phyloP scores from a whole-genome alignment of 768 basidiomycete genomes.

The Podaxis sp. region DNA sequence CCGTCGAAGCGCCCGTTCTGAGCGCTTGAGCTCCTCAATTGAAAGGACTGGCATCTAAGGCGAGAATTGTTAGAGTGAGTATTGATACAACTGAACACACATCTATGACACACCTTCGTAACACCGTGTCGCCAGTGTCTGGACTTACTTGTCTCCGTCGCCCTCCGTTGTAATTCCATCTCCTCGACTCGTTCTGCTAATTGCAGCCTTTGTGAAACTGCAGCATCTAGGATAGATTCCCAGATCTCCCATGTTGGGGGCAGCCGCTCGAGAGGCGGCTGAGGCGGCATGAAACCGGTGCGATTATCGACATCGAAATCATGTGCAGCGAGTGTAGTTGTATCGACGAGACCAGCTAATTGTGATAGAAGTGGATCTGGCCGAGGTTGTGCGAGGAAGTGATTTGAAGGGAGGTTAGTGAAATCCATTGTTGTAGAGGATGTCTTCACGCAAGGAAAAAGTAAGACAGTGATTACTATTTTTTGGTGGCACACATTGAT shows the following conservation, averaged over 20 bases:
- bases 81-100: neutral
- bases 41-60: constrained; percentile 50
- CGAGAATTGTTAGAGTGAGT: neutral
- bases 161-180: constrained; percentile 30
- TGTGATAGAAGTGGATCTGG: constrained; percentile 23
- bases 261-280: constrained; percentile 60
- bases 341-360: constrained; percentile 24
- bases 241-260: constrained; percentile 72
- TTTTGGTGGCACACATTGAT: too few relatives aligned
- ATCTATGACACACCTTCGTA: constrained; percentile 33
- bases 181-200: constrained; percentile 47
- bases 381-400: constrained; percentile 30
- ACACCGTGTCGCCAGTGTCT: constrained; percentile 50
- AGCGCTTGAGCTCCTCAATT: constrained; percentile 39
- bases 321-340: constrained; percentile 64
- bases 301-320: constrained; percentile 90
- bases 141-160: constrained; percentile 24
- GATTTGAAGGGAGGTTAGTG: constrained; percentile 12
- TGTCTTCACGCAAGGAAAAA: neutral
- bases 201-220: constrained; percentile 42
- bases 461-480: too few relatives aligned
- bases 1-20: constrained; percentile 57
- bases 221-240: constrained; percentile 57
- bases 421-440: neutral
- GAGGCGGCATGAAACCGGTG: constrained; percentile 90